phyloP scores from a whole-genome alignment of 73 alveolate genomes.

The Tetrahymena malaccensis region DNA sequence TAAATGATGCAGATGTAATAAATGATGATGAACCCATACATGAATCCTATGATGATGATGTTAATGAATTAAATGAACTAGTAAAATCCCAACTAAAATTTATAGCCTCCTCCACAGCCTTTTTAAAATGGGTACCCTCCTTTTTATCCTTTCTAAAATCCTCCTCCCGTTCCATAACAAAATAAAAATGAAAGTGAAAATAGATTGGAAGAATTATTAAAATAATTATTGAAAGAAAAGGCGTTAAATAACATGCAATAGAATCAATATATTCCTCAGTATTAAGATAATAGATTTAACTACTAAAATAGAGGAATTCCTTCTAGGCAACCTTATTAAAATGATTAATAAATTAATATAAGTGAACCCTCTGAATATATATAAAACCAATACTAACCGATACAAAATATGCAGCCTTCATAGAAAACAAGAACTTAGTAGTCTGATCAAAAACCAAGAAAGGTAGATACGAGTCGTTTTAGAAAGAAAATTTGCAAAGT shows the following conservation, averaged over 20 bases:
- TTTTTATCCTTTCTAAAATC: neutral
- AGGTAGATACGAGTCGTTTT: neutral
- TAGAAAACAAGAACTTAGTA: neutral
- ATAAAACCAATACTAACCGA: neutral
- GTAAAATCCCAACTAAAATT: neutral
- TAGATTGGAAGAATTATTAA: neutral
- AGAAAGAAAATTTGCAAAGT: neutral
- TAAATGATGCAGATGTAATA: neutral
- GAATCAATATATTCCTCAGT: neutral
- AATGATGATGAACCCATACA: neutral
- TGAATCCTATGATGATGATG: neutral
- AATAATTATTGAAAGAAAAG: neutral
- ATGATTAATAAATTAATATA: neutral
- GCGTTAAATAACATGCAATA: neutral
- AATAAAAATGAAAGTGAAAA: neutral
- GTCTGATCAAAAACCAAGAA: neutral
- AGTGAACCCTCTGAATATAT: neutral
- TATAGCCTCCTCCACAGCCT: neutral
- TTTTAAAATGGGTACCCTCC: neutral
- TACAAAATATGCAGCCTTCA: neutral
- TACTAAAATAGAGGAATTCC: neutral
- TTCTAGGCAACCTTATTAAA: neutral
- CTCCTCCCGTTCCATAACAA: neutral
- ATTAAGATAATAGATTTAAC: neutral
- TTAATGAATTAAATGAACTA: neutral